Evolutionary conservation across 2,329 filamentous ascomycete genomes (phyloP).

Genomic region (Ophiobolus disseminans): DNA sequence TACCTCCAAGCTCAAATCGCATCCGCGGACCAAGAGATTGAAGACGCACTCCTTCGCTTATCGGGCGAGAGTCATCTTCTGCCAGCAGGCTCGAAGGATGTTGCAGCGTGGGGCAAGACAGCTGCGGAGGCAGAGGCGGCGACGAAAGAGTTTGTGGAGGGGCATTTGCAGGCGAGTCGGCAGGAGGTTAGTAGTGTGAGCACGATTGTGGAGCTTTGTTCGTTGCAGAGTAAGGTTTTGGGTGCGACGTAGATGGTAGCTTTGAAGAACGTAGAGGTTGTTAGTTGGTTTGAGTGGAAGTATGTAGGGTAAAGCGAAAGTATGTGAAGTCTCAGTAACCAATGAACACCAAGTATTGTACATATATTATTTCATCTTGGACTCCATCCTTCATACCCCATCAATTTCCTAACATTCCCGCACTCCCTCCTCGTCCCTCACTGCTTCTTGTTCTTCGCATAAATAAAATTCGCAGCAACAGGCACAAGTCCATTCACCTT

Average conservation of each 20-base stretch:
- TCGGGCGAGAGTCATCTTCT: conserved; percentile 50
- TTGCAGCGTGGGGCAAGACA: conserved; percentile 33
- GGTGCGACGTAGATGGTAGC: too few species aligned
- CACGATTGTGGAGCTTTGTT: conserved; percentile 37
- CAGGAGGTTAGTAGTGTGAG: conserved; percentile 34
- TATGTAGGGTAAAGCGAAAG: too few species aligned
- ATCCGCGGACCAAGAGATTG: conserved; percentile 36
- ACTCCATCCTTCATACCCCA: too few species aligned
- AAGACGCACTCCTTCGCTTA: conserved; percentile 40
- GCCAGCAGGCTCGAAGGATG: conserved; percentile 38
- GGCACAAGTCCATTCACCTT: conserved; percentile 56
- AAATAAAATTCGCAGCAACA: conserved; percentile 57
- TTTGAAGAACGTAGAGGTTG: too few species aligned
- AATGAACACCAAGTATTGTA: too few species aligned
- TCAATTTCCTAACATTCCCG: too few species aligned
- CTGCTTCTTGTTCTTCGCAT: conserved; percentile 58
- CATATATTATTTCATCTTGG: too few species aligned
- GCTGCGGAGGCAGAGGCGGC: conserved; percentile 28
- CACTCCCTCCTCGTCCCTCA: too few species aligned
- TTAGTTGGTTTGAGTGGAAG: too few species aligned
- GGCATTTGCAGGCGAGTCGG: conserved; percentile 26
- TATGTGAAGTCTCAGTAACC: too few species aligned
- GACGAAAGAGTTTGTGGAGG: conserved; percentile 26
- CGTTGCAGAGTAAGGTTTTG: conserved; percentile 36
- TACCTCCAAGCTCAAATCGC: conserved; percentile 44